Base-by-base conservation (phyloP, 768 basidiomycete genomes). In the Leccinum boreale region DNA sequence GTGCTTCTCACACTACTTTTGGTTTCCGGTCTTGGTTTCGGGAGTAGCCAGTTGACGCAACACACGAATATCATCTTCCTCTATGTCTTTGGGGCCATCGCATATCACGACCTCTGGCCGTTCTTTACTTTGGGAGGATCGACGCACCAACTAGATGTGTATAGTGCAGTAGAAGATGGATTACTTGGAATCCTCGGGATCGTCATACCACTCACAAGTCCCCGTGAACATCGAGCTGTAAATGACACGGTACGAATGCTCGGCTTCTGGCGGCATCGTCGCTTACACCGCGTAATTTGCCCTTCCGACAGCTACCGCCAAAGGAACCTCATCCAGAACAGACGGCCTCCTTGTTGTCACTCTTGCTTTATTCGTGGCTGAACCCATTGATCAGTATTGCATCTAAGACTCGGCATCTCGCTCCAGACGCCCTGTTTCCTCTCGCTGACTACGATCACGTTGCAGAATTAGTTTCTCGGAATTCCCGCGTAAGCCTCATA, bases 281-380 rank as follows among this genome's bases (percentile, higher is more conserved):
- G 39, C 15, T 29, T 29, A 17, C 50, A 35, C n/a, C 39, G 15
- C 23, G 5, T 60, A 67, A 69, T 28, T 44, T 29, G 1, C 21
- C 45, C 21, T 47, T 50, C 26, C 21, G 28, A 28, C 28, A 59
- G 60, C 19, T n/a, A 17, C 24, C 35, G 3, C 9, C 23, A 11
- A 26, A 49, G 45, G 56, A 52, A 24, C 67, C 66, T 39, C 73
- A 73, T 58, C 73, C 76, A 0, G 77, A 79, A 55, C 78, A 78
- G 55, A 76, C 74, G 5, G 68, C 76, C 4, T 73, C 78, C 3
- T 68, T 62, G 61, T 52, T 75, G 11, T 75, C 68, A 5, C 56
- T 65, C 36, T 42, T 81, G 19, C 66, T 76, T 5, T 87, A 77
- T 64, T 71, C 75, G 17, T 89, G 79, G 71, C 71, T 87, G 59